phyloP scores from a whole-genome alignment of 306 rosid genomes.

The Alnus rubra region DNA sequence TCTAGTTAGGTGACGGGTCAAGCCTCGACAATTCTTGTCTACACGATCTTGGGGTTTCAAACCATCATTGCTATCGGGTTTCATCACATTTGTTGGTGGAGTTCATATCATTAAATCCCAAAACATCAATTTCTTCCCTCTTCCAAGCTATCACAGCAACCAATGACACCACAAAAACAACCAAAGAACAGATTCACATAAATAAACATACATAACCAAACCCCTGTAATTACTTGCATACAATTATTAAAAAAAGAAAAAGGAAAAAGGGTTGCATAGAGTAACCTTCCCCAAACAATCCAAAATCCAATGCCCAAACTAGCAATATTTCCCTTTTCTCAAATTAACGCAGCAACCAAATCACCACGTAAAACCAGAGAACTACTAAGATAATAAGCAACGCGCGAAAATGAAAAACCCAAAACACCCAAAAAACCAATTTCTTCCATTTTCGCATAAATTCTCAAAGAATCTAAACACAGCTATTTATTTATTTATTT shows the following conservation, averaged over 20 bases:
- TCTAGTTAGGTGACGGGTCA: no score
- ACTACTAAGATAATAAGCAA: not conserved
- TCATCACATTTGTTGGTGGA: no score
- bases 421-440: not conserved
- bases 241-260: not conserved
- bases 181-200: not conserved
- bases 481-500: no score
- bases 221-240: not conserved
- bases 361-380: not conserved
- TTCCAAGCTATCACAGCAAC: not conserved
- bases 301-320: not conserved
- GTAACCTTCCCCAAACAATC: not conserved
- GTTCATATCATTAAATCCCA: no score
- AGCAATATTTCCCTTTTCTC: not conserved
- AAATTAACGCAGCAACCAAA: not conserved
- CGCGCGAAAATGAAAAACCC: not conserved
- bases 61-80: no score
- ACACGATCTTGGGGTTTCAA: no score
- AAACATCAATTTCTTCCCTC: not conserved
- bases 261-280: not conserved
- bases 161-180: not conserved
- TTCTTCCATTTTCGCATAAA: not conserved
- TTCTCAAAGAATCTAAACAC: not conserved
- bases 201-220: not conserved
- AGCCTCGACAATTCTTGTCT: no score